phyloP scores from a whole-genome alignment of 2,329 filamentous ascomycete species.

The Fusarium musae region DNA sequence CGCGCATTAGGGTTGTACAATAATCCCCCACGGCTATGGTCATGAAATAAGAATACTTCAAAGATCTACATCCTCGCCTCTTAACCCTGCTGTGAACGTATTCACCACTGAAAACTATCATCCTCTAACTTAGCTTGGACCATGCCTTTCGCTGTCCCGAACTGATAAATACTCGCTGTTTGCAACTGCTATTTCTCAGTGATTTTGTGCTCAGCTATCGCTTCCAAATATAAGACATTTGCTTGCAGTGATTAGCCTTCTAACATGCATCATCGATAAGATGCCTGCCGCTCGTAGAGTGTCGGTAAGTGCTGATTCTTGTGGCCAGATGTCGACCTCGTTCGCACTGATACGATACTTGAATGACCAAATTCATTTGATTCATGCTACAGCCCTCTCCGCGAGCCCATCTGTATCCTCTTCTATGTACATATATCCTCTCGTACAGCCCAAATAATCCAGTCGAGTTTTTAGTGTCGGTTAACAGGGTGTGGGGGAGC shows the following conservation, averaged over 20 bases:
- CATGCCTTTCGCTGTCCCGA: no score
- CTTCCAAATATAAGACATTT: neutral
- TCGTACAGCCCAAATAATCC: conserved; percentile 13
- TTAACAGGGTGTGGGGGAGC: conserved; percentile 45
- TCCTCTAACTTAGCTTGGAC: no score
- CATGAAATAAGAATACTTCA: conserved; percentile 69
- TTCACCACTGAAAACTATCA: no score
- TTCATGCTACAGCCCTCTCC: conserved; percentile 19
- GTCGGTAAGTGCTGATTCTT: neutral
- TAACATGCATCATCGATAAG: neutral
- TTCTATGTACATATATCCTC: conserved; percentile 38
- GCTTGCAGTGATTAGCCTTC: neutral
- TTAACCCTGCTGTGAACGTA: neutral
- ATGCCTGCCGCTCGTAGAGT: neutral
- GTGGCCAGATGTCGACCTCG: neutral
- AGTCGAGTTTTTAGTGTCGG: conserved; percentile 36
- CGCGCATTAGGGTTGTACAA: conserved; percentile 75
- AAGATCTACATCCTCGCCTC: conserved; percentile 48
- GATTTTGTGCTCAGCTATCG: neutral
- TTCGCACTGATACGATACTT: neutral
- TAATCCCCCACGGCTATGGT: conserved; percentile 75
- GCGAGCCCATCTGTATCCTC: conserved; percentile 17
- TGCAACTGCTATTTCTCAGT: no score
- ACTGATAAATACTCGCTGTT: neutral
- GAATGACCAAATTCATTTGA: conserved; percentile 29